Percentiles rank a stretch among this genome's conserved stretches.
phyloP scores from a whole-genome alignment of 2,329 filamentous ascomycete species.

The Colletotrichum godetiae region DNA sequence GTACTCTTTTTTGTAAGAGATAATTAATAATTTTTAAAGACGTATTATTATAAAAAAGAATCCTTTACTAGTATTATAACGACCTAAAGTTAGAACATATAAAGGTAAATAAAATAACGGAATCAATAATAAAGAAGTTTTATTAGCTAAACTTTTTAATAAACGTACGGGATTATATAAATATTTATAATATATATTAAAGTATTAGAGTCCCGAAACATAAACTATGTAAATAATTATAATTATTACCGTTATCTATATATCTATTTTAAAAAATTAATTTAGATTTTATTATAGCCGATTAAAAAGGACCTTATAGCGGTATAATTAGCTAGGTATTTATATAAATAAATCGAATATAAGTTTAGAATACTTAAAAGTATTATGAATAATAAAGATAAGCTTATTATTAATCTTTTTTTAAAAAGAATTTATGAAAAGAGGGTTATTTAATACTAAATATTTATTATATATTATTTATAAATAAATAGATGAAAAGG shows the following conservation, averaged over 20 bases:
- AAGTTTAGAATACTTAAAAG: background rate
- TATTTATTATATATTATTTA: background rate
- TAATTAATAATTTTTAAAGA: background rate
- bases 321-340: background rate
- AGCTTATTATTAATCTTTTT: background rate
- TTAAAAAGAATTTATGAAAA: background rate
- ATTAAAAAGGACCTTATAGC: background rate
- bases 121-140: background rate
- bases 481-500: background rate
- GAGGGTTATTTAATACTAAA: background rate
- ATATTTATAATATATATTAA: background rate
- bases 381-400: background rate
- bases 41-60: background rate
- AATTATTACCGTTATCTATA: too few species aligned
- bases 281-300: too few species aligned
- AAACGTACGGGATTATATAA: background rate
- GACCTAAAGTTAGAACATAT: background rate
- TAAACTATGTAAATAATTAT: too few species aligned
- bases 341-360: background rate
- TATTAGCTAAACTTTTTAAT: background rate
- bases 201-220: too few species aligned
- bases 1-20: background rate
- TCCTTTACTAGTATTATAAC: conserved; percentile 7
- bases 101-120: background rate
- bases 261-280: too few species aligned